A percentile compares a stretch with the other conserved stretches of the same genome.
These are phyloP conservation scores for Fusarium acutatum DNA, from an alignment of 2,329 filamentous ascomycete species.

Conservation along the genomic window DNA sequence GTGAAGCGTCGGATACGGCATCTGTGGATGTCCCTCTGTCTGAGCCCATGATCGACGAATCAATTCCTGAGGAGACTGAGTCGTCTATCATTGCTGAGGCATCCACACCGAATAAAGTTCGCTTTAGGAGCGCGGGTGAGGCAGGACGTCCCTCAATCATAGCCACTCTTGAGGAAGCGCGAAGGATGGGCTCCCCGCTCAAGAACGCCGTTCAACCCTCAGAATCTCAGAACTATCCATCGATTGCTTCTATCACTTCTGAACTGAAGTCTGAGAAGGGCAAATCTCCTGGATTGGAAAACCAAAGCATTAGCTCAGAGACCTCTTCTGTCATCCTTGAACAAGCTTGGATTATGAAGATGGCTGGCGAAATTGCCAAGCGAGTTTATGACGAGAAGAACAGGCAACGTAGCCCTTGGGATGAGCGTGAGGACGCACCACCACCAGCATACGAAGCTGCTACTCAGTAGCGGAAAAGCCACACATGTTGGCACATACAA, in stretches of 20 bases:
- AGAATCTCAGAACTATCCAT: conserved; percentile 23
- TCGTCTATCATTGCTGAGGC: conserved; percentile 48
- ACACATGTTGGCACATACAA: conserved; percentile 21
- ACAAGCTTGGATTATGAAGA: conserved; percentile 89
- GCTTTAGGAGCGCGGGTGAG: conserved; percentile 47
- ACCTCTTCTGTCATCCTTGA: conserved; percentile 72
- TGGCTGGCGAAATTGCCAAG: conserved; percentile 89
- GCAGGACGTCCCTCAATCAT: conserved; percentile 36
- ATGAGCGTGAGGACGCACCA: conserved; percentile 64
- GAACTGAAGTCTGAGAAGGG: conserved; percentile 42
- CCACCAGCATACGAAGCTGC: conserved; percentile 70
- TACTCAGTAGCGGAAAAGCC: conserved; percentile 46
- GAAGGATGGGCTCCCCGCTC: conserved; percentile 37
- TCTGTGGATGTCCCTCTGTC: conserved; percentile 69
- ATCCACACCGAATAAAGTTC: conserved; percentile 50
- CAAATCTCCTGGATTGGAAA: conserved; percentile 43
- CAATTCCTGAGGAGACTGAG: conserved; percentile 68
- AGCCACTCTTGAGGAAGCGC: conserved; percentile 36
- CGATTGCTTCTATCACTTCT: conserved; percentile 29
- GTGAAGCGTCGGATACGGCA: conserved; percentile 60
- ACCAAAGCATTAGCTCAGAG: conserved; percentile 52
- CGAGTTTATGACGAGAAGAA: conserved; percentile 89
- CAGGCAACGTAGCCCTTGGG: conserved; percentile 50
- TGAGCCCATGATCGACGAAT: conserved; percentile 64
- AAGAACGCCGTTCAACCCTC: conserved; percentile 28